Evolutionary conservation across 768 basidiomycete genomes (phyloP).

Genomic region (Zangia roseola): DNA sequence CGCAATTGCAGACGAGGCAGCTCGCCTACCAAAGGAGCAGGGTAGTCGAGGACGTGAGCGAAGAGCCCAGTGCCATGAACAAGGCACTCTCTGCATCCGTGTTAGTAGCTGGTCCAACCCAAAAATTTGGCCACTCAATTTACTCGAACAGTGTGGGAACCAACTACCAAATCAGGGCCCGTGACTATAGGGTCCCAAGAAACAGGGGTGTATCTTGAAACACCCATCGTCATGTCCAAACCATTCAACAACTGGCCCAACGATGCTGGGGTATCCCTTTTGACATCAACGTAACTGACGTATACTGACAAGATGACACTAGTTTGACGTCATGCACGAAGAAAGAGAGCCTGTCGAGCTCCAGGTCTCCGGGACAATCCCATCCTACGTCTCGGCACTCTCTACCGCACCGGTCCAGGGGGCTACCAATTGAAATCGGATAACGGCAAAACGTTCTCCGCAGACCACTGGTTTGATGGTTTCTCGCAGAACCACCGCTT

Average conservation of each 20-base stretch:
- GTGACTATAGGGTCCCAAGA: no score
- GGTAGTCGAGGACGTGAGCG: constrained; percentile 12
- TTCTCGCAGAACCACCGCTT: constrained; percentile 40
- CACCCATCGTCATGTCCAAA: constrained; percentile 18
- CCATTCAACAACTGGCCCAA: constrained; percentile 33
- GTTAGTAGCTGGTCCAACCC: not conserved
- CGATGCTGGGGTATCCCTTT: no score
- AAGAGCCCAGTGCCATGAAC: constrained; percentile 27
- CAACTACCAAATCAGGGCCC: constrained; percentile 2
- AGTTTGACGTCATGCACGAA: constrained; percentile 31
- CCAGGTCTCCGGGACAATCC: constrained; percentile 30
- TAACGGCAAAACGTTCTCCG: no score
- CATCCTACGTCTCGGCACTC: constrained; percentile 34
- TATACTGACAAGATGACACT: not conserved
- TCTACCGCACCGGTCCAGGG: constrained; percentile 41
- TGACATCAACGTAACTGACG: not conserved
- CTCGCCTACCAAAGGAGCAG: constrained; percentile 27
- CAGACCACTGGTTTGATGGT: constrained; percentile 43
- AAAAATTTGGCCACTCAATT: constrained; percentile 9
- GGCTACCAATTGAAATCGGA: constrained; percentile 24
- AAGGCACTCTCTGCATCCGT: constrained; percentile 28
- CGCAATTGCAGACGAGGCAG: constrained; percentile 45
- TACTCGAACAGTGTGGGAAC: constrained; percentile 3
- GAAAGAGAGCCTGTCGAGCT: constrained; percentile 28
- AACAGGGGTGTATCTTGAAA: no score